Evolutionary conservation across 257 asterid genomes (phyloP), one percentile per base, ranked within the genome.

Genomic region (Rehmannia glutinosa): DNA sequence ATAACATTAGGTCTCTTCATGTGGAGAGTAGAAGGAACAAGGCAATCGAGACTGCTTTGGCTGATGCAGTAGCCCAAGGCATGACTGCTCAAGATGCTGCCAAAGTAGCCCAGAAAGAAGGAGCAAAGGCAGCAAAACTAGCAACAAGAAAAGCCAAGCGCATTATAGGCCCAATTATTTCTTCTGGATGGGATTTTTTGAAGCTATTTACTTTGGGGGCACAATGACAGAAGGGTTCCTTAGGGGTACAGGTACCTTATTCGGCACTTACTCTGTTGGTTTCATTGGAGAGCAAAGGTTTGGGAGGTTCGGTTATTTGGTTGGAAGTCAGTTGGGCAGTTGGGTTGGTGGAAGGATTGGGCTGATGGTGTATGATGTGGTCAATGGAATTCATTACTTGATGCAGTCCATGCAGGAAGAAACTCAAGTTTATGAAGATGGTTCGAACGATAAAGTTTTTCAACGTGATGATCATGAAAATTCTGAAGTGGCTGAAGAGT

Each of bases 141-240:
- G 99, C 99, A 6, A 86, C 82, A 5, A 78, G 80, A 53, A 70
- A 90, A 73, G 88, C 82, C 67, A 86, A 90, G 69, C 97, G 92
- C 36, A 85, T 93, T 50, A 45, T 93, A n/a, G 99, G 99, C 52
- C 99, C 99, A 30, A 81, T 93, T 50, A 80, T 93, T 71, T 87
- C 97, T 72, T 84, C 95, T 5, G 99, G 99, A 15, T 93, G 99
- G 99, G 99, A 93, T 57, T 88, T 90, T 93, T 93, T 16, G 97
- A 93, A 85, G 91, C 96, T 9, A 66, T 93, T 55, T 90, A 93
- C 77, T 87, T 66, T 58, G 96, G 97, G 4, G 99, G 99, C 51
- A 88, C 97, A 47, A 17, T 80, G 45, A 77, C 92, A n/a, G 99
- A 93, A 79, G 99, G 96, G 60, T 84, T 75, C 62, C 95, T 93